A percentile compares a stretch with the other conserved stretches of the same genome.
Evolutionary conservation across 257 asterid species (phyloP).

Genomic region (Gentiana macrophylla): DNA sequence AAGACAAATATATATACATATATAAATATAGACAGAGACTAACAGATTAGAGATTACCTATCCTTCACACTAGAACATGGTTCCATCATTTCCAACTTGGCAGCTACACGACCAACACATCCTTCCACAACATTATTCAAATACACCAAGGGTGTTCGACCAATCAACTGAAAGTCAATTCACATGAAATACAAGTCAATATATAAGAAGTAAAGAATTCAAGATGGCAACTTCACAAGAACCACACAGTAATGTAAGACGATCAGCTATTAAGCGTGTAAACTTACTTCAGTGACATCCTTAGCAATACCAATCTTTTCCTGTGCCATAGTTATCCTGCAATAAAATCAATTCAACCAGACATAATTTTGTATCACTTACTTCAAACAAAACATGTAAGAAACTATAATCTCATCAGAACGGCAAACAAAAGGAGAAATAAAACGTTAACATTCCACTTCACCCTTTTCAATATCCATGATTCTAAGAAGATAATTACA

Average conservation of each 20-base stretch:
- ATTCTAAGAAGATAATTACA: too few relatives aligned
- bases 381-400: too few relatives aligned
- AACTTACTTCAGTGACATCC: conserved; percentile 85
- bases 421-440: too few relatives aligned
- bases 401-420: too few relatives aligned
- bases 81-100: conserved; percentile 94
- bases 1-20: too few relatives aligned
- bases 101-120: conserved; percentile 89
- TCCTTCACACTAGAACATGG: conserved; percentile 99
- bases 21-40: too few relatives aligned
- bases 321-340: conserved; percentile 51
- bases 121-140: conserved; percentile 85
- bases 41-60: conserved; percentile 46
- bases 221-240: neutral
- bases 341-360: conserved; percentile 12
- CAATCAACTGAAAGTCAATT: conserved; percentile 57
- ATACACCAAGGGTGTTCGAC: conserved; percentile 90
- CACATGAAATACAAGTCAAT: too few relatives aligned
- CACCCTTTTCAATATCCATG: too few relatives aligned
- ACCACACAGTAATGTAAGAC: too few relatives aligned
- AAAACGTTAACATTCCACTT: too few relatives aligned
- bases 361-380: too few relatives aligned
- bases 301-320: conserved; percentile 64
- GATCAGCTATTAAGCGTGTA: conserved; percentile 1
- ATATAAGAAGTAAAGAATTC: conserved; percentile 2